Percentiles rank a stretch among this genome's conserved stretches.
Evolutionary conservation across 208 protist genomes (phyloP).

Genomic region (Acanthamoeba sp.): DNA sequence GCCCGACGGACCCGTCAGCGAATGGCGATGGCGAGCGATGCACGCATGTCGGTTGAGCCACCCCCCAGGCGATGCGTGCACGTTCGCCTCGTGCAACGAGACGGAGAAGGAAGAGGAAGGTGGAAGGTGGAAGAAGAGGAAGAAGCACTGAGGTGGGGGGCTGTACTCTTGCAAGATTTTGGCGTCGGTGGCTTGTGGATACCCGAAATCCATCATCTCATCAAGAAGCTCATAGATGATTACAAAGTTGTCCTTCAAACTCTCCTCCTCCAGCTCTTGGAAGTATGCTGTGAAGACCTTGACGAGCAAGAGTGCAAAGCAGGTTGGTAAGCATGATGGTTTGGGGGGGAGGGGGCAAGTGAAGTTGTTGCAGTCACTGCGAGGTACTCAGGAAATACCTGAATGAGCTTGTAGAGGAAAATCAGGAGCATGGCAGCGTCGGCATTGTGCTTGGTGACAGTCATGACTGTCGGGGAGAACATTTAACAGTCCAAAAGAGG

Average conservation of each 20-base stretch:
- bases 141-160: not conserved
- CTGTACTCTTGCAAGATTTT: conserved; percentile 89
- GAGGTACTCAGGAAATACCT: conserved; percentile 66
- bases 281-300: conserved; percentile 87
- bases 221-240: conserved; percentile 97
- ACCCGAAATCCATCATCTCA: conserved; percentile 97
- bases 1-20: not conserved
- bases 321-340: too few species aligned
- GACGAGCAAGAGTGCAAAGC: too few species aligned
- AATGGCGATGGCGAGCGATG: conserved; percentile 32
- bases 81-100: not conserved
- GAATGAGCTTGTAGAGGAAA: conserved; percentile 62
- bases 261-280: conserved; percentile 92
- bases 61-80: too few species aligned
- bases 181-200: conserved; percentile 92
- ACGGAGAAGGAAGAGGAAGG: not conserved
- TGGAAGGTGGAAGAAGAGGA: not conserved
- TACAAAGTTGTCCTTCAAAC: conserved; percentile 96
- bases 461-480: not conserved
- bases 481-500: not conserved
- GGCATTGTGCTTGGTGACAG: conserved; percentile 4
- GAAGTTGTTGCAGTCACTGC: not conserved
- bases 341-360: too few species aligned
- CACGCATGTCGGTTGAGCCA: too few species aligned
- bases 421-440: conserved; percentile 58